Base-by-base conservation (phyloP, 2,329 filamentous ascomycete species). In the Mariannaea elegans region DNA sequence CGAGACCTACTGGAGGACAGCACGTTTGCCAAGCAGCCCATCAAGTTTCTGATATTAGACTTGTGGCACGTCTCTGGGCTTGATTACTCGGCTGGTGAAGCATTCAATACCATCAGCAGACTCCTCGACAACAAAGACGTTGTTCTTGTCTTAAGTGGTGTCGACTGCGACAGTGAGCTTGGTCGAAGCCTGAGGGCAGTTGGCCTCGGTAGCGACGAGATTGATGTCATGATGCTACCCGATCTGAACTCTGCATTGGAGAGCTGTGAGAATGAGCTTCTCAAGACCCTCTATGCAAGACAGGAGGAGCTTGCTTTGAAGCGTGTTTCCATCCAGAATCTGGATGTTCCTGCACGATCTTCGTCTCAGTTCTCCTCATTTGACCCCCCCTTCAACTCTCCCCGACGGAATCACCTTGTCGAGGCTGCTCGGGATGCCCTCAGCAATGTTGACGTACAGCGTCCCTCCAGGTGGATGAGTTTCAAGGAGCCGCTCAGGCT, bases 31-130 rank as follows among this genome's bases (percentile, higher is more conserved):
- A 81, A 87, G 65, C 85, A 89, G 51, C 93, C 94, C 0, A 95
- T 98, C 72, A 90, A 92, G 65, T 99, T 93, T 73, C 82, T 99
- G 39, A 87, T 99, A 16, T 82, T 99, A 36, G 95, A 99, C 73
- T 85, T 99, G 68, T 89, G 87, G 64, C 90, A 95, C 63, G 95
- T 99, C 39, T 94, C 90, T 13, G 95, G 94, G 7, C 86, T 98
- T 19, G 95, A 99, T 76, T 99, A 97, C 74, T 98, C 94, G 0
- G 94, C 95, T 1, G 94, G 93, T 1, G 95, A 99, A 75, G 95
- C 92, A 0, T 98, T 99, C 74, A 93, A 92, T 60, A 90, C 94
- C 13, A 93, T 99, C 76, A 95, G 94, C 72, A 88, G 95, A 19
- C 84, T 98, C 18, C 81, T 98, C 3, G 82, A 88, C 62, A 87